Conservation (phyloP, 441 rosid genomes). For the Lepidium campestre region DNA sequence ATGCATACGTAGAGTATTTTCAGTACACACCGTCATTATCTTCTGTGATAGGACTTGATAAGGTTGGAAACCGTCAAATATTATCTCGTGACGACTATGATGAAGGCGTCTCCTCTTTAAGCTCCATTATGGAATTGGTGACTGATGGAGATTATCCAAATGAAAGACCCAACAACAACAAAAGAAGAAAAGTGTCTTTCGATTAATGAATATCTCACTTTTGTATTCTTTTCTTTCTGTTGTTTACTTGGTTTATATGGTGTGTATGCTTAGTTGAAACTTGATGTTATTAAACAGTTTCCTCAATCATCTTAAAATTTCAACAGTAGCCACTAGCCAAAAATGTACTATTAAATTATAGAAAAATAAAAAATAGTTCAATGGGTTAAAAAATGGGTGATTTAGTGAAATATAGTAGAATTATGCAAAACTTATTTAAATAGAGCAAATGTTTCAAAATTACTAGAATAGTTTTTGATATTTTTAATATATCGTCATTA, state of each 20-base stretch:
- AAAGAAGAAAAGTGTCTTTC: not conserved
- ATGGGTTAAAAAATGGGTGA: no score
- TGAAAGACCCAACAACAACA: not conserved
- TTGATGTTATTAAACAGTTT: not conserved
- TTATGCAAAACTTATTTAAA: no score
- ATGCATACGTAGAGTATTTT: not conserved
- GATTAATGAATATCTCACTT: not conserved
- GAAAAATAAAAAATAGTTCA: no score
- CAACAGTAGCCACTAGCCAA: not conserved
- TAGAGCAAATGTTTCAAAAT: no score
- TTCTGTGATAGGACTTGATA: not conserved
- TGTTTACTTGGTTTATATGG: no score
- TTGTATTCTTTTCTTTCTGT: no score
- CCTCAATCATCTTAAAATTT: not conserved
- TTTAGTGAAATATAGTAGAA: no score
- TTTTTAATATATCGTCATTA: no score
- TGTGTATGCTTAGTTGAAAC: not conserved
- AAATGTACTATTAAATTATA: no score
- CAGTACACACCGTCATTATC: not conserved
- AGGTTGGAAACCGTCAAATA: not conserved
- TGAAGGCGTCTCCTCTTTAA: not conserved
- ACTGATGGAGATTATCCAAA: not conserved
- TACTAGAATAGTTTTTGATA: no score
- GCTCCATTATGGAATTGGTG: not conserved
- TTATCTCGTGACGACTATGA: not conserved